Conservation (phyloP, 73 alveolate species). For the Urostyla sp. region DNA sequence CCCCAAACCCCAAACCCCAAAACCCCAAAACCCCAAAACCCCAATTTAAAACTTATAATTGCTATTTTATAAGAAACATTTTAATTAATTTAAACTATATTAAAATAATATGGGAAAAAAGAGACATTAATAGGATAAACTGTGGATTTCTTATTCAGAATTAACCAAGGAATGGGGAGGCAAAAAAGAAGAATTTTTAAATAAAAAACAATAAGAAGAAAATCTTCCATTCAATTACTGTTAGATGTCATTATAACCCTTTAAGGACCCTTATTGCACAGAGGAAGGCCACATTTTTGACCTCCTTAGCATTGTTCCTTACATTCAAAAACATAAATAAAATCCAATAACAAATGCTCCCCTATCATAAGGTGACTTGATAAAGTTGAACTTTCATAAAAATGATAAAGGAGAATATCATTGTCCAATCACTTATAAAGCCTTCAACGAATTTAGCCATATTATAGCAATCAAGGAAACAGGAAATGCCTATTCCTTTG, state of each 20-base stretch:
- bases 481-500: slow-evolving; percentile 96
- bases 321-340: slow-evolving; percentile 84
- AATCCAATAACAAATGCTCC: slow-evolving; percentile 94
- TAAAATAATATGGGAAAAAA: slow-evolving; percentile 80
- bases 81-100: neutral
- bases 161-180: slow-evolving; percentile 87
- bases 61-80: too few relatives aligned
- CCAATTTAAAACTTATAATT: too few relatives aligned
- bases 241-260: slow-evolving; percentile 81
- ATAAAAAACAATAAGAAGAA: slow-evolving; percentile 58
- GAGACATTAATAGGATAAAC: slow-evolving; percentile 86
- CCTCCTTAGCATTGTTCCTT: slow-evolving; percentile 87
- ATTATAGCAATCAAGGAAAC: slow-evolving; percentile 93
- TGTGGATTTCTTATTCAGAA: slow-evolving; percentile 84
- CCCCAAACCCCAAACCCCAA: too few relatives aligned
- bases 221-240: slow-evolving; percentile 92
- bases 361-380: slow-evolving; percentile 80
- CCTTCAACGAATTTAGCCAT: slow-evolving; percentile 83
- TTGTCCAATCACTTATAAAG: slow-evolving; percentile 96
- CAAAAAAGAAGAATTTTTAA: slow-evolving; percentile 66
- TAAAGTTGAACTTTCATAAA: slow-evolving; percentile 85
- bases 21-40: too few relatives aligned
- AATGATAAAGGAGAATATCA: slow-evolving; percentile 95
- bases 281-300: slow-evolving; percentile 93
- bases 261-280: slow-evolving; percentile 89